Evolutionary conservation across 2,329 filamentous ascomycete genomes (phyloP).

Genomic region (Venturia nashicola): DNA sequence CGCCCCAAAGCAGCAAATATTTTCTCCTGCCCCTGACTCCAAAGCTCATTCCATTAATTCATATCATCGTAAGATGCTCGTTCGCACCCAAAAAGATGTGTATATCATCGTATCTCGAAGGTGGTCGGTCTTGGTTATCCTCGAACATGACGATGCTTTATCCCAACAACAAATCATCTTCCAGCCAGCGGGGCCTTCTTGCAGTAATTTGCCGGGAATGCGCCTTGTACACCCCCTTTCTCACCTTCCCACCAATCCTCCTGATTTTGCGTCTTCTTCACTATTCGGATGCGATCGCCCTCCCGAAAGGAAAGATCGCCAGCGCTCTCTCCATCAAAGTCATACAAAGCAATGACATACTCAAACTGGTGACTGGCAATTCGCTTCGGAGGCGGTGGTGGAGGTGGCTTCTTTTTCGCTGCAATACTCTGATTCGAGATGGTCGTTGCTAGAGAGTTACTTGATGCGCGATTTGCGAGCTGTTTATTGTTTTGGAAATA

Average conservation of each 20-base stretch:
- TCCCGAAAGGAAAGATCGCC: constrained; percentile 66
- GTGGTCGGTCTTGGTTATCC: background rate
- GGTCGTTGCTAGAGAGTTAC: constrained; percentile 22
- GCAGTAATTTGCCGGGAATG: constrained; percentile 78
- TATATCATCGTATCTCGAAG: background rate
- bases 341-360: constrained; percentile 62
- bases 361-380: constrained; percentile 37
- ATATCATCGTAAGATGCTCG: background rate
- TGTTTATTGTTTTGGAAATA: constrained; percentile 10
- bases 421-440: constrained; percentile 25
- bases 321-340: constrained; percentile 55
- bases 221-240: constrained; percentile 52
- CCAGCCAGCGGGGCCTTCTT: constrained; percentile 20
- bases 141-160: background rate
- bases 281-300: constrained; percentile 63
- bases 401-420: constrained; percentile 63
- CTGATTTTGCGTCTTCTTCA: constrained; percentile 66
- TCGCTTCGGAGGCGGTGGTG: constrained; percentile 55
- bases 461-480: constrained; percentile 22
- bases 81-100: background rate
- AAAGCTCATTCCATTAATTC: background rate
- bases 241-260: constrained; percentile 89
- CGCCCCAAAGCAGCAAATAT: background rate
- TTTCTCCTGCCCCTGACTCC: background rate
- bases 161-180: background rate